phyloP scores from a whole-genome alignment of 441 rosid species.

The Francoa sonchifolia region DNA sequence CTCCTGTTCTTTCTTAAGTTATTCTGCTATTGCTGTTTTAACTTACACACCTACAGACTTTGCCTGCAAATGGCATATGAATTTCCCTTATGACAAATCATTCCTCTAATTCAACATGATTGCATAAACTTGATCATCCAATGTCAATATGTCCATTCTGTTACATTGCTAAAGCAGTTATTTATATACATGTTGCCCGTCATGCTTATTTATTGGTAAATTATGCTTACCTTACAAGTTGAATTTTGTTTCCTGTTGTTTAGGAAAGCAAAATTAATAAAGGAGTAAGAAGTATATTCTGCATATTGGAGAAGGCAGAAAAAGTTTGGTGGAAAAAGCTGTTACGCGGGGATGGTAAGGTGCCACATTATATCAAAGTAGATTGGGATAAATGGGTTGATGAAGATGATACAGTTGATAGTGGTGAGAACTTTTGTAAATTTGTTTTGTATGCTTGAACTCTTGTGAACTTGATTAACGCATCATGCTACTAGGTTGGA shows the following conservation, averaged over 20 bases:
- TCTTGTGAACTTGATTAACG: neutral
- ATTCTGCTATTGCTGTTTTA: neutral
- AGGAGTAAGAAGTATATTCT: constrained; percentile 53
- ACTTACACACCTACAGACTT: no score
- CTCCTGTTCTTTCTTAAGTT: neutral
- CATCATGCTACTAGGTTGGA: neutral
- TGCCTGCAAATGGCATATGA: no score
- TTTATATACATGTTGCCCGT: no score
- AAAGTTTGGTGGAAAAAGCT: constrained; percentile 60
- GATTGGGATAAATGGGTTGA: constrained; percentile 91
- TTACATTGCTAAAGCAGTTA: no score
- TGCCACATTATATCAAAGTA: constrained; percentile 61
- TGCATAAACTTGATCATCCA: no score
- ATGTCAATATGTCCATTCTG: no score
- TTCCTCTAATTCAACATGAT: no score
- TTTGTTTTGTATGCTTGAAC: neutral
- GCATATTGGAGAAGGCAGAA: constrained; percentile 63
- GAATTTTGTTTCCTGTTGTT: neutral
- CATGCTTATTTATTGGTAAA: no score
- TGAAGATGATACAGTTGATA: constrained; percentile 69
- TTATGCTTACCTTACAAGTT: no score
- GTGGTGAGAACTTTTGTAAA: constrained; percentile 14
- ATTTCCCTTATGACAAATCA: no score
- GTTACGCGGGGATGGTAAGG: constrained; percentile 45
- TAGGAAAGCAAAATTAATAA: constrained; percentile 61